Conservation (phyloP, 257 asterid genomes). For the Craterostigma plantagineum region DNA sequence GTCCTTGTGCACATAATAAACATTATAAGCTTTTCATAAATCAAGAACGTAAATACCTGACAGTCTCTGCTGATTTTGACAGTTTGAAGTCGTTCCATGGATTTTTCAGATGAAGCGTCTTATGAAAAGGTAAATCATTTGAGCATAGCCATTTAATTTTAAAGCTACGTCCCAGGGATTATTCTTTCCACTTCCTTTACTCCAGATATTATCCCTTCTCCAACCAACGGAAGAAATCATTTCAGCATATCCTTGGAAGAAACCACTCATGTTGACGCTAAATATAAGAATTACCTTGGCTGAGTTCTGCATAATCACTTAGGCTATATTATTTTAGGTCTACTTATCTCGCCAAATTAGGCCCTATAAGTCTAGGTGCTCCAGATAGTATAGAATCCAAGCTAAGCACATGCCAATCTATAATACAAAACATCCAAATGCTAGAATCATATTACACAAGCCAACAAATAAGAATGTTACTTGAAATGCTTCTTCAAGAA, state of each 20-base stretch:
- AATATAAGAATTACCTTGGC: slow-evolving; percentile 87
- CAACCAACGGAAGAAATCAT: slow-evolving; percentile 82
- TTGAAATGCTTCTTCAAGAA: slow-evolving; percentile 87
- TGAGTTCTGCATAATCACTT: slow-evolving; percentile 73
- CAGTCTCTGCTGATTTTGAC: slow-evolving; percentile 96
- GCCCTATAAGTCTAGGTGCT: too few relatives aligned
- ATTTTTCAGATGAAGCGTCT: slow-evolving; percentile 82
- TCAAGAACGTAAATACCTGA: slow-evolving; percentile 39
- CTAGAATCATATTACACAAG: slow-evolving; percentile 21
- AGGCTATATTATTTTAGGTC: slow-evolving; percentile 15
- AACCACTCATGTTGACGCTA: slow-evolving; percentile 96
- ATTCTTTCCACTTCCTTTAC: slow-evolving; percentile 53
- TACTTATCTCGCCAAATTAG: not conserved
- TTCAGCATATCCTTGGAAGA: slow-evolving; percentile 98
- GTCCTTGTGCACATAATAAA: slow-evolving; percentile 1
- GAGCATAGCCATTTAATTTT: slow-evolving; percentile 73
- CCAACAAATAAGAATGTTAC: slow-evolving; percentile 35
- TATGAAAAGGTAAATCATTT: slow-evolving; percentile 66
- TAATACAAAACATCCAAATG: slow-evolving; percentile 15
- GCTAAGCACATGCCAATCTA: slow-evolving; percentile 8
- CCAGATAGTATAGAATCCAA: slow-evolving; percentile 11
- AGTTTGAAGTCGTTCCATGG: slow-evolving; percentile 80
- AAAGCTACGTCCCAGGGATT: slow-evolving; percentile 84
- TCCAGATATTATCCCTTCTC: slow-evolving; percentile 78
- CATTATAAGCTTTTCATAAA: slow-evolving; percentile 11